phyloP scores from a whole-genome alignment of 2,329 filamentous ascomycete genomes.

The Cladorrhinum sp. region DNA sequence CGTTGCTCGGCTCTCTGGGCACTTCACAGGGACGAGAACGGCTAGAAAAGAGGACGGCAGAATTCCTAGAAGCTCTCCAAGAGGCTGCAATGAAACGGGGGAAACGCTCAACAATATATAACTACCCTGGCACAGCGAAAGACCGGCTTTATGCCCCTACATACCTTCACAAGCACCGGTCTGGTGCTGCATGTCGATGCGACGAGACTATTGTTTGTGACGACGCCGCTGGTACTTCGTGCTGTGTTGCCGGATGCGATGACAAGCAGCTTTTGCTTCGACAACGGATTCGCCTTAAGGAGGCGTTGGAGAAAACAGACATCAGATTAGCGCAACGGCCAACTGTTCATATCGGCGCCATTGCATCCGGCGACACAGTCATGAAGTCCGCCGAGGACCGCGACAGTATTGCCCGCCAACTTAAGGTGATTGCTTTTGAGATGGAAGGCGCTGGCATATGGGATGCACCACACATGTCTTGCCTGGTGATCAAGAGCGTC shows the following conservation, averaged over 20 bases:
- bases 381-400: conserved; percentile 35
- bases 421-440: conserved; percentile 35
- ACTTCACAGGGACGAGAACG: conserved; percentile 18
- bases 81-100: not conserved
- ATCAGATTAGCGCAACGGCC: not conserved
- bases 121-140: conserved; percentile 15
- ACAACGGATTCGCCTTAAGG: not conserved
- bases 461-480: conserved; percentile 29
- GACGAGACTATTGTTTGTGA: conserved; percentile 24
- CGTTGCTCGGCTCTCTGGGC: conserved; percentile 18
- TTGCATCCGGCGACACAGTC: conserved; percentile 38
- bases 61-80: conserved; percentile 7
- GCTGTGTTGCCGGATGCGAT: conserved; percentile 20
- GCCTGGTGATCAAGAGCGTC: conserved; percentile 37
- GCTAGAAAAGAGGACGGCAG: conserved; percentile 10
- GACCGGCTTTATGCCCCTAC: conserved; percentile 21
- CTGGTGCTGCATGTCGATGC: conserved; percentile 11
- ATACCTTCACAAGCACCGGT: conserved; percentile 19
- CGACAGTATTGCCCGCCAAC: conserved; percentile 26
- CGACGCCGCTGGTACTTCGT: conserved; percentile 22
- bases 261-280: not conserved
- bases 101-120: conserved; percentile 8
- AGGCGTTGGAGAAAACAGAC: conserved; percentile 7
- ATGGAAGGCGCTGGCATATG: conserved; percentile 39
- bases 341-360: conserved; percentile 19